Base-by-base conservation (phyloP, 1,139 yeast genomes). In the Blastobotrys buckinghamii region DNA sequence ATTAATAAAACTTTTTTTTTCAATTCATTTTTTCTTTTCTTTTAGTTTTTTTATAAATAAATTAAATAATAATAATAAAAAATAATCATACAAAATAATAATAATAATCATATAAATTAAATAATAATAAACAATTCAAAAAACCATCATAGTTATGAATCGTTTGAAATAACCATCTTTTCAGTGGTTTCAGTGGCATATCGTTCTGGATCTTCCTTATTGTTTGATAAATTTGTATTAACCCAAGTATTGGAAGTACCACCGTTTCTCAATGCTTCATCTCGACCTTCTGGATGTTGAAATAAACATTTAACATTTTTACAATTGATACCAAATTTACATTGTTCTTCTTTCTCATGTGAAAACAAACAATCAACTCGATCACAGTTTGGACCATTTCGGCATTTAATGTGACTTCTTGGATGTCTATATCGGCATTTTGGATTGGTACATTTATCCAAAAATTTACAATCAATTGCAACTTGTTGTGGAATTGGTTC, bases 391-490 rank as follows among this genome's bases (percentile, higher is more conserved):
- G 78, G 76, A 33, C 96, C 96, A 41, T 81, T 85, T 64, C 95
- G 86, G 65, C 97, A 88, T 53, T 84, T 70, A 32, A 81, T 79
- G 16, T 77, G 72, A 13, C 86, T 74, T 16, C 80, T 76, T 1
- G 96, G 95, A 66, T 88, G 97, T 68, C 97, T 79, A 66, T 79
- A 84, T 52, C 84, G 84, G 69, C 97, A 88, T 58, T 76, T 76
- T 56, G 74, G 76, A 61, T 87, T 87, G 41, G 89, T 82, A 69
- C 97, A 88, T 53, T 77, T 73, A 27, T 75, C 58, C 39, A 90
- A 89, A 64, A 79, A 88, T 65, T 84, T 85, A 69, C 97, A 88
- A 59, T 86, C 88, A 55, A 85, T 95, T 59, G 87, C 73, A 55
- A 53, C 48, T 40, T 45, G 53, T 6, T 51, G 56, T 19, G 61